Evolutionary conservation across 2,329 filamentous ascomycete genomes (phyloP), one percentile per base, ranked within the genome.

Genomic region (Diplocarpon rosae): DNA sequence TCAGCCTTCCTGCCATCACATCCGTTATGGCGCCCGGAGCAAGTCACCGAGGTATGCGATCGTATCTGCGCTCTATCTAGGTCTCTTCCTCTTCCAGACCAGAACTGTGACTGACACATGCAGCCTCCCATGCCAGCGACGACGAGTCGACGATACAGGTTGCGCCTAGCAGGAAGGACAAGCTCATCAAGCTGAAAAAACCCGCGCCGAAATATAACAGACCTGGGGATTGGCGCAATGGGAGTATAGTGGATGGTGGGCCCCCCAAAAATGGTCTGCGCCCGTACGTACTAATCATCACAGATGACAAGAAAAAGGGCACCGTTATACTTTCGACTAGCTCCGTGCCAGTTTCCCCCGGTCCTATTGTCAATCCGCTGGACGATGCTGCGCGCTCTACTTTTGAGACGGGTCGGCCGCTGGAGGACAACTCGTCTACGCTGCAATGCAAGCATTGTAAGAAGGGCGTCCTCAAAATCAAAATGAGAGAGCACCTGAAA

Each of bases 381-480:
- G 85, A 93, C 56, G 80, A 88, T 48, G 76, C 71, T 49, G 79
- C 85, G 12, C 76, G 84, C 55, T 79, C 86, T 48, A 84, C 84
- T 4, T 95, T 95, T 63, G 72, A 79, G 3, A 89, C 82, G 37
- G 86, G 87, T 50, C 79, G 83, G 46, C 87, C 88, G 0, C 73
- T 94, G 54, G 81, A 88, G 56, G 89, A 95, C 59, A 72, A 71
- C 45, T 76, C 84, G 10, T 86, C 94, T 51, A 74, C 86, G 9
- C 80, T 92, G 40, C 74, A 83, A 54, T 98, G 90, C 73, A 95
- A 92, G 62, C 87, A 93, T 62, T 98, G 90, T 68, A 95, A 92
- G 66, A 89, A 93, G 57, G 84, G 84, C 41, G 76, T 95, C 11
- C 70, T 92, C 12, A 84, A 82, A 56, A 78, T 78, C 28, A 80